These are phyloP conservation scores for Volvariella volvacea DNA, from an alignment of 1,284 basidiomycete species.

Conservation along the genomic window DNA sequence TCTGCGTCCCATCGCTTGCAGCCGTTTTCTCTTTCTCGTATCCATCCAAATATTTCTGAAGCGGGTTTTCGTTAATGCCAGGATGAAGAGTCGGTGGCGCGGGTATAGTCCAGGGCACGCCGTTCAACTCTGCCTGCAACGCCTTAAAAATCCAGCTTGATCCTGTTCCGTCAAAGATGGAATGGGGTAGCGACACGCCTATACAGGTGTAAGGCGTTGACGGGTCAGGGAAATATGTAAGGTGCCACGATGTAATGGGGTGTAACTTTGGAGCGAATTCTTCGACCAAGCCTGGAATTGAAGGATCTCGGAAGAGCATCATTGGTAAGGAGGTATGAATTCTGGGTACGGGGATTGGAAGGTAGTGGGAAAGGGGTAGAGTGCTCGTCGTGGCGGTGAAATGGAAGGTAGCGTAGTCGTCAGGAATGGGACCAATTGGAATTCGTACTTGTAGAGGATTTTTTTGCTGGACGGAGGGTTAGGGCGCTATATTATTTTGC, in stretches of 20 bases:
- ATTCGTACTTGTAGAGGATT: constrained; percentile 11
- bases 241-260: constrained; percentile 32
- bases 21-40: not conserved
- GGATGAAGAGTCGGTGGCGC: constrained; percentile 15
- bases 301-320: constrained; percentile 25
- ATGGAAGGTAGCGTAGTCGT: constrained; percentile 23
- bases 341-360: constrained; percentile 20
- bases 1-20: not conserved
- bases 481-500: constrained; percentile 10
- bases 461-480: not conserved
- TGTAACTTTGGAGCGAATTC: constrained; percentile 22
- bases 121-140: constrained; percentile 27
- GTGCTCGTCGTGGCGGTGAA: constrained; percentile 24
- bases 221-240: constrained; percentile 26
- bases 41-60: constrained; percentile 7
- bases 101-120: constrained; percentile 26
- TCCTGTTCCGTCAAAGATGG: constrained; percentile 31
- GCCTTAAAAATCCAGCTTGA: constrained; percentile 27
- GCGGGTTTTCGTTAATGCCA: constrained; percentile 22
- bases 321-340: constrained; percentile 25
- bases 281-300: constrained; percentile 27
- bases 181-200: constrained; percentile 31
- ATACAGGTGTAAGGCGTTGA: constrained; percentile 24
- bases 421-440: constrained; percentile 24
- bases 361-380: constrained; percentile 23